phyloP scores from a whole-genome alignment of 2,329 filamentous ascomycete genomes.

The Neofusicoccum parvum region DNA sequence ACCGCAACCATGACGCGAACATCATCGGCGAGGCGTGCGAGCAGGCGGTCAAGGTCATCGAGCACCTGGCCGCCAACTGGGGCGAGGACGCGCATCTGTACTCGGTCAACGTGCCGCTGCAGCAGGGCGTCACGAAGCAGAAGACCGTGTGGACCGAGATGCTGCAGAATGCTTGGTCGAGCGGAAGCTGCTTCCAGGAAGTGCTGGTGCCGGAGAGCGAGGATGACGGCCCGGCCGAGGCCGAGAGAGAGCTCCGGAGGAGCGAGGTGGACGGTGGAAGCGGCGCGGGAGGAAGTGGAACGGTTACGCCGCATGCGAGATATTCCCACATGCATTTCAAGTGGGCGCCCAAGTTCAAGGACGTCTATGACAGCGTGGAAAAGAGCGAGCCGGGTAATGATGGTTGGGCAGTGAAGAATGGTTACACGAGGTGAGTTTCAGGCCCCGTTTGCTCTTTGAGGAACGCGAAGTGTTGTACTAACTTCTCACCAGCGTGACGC shows the following conservation, averaged over 20 bases:
- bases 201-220: constrained; percentile 63
- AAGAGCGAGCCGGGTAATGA: constrained; percentile 77
- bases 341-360: constrained; percentile 85
- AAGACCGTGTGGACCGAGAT: constrained; percentile 83
- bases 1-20: constrained; percentile 76
- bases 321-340: constrained; percentile 88
- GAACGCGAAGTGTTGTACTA: constrained; percentile 14
- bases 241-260: constrained; percentile 74
- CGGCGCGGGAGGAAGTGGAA: constrained; percentile 30
- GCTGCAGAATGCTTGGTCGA: constrained; percentile 84
- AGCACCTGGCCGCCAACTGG: constrained; percentile 78
- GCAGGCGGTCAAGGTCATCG: constrained; percentile 75
- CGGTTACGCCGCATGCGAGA: constrained; percentile 43
- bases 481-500: constrained; percentile 68
- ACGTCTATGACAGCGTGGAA: constrained; percentile 86
- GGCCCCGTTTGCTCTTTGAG: constrained; percentile 1
- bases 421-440: constrained; percentile 72
- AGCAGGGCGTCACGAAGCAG: constrained; percentile 69
- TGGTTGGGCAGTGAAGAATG: constrained; percentile 88
- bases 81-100: constrained; percentile 75
- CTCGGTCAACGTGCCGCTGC: constrained; percentile 84
- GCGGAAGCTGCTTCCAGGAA: constrained; percentile 79
- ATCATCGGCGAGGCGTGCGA: constrained; percentile 77
- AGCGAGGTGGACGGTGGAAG: constrained; percentile 35
- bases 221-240: constrained; percentile 62